Conservation (phyloP, 2,329 filamentous ascomycete genomes). For the Beauveria varroae region DNA sequence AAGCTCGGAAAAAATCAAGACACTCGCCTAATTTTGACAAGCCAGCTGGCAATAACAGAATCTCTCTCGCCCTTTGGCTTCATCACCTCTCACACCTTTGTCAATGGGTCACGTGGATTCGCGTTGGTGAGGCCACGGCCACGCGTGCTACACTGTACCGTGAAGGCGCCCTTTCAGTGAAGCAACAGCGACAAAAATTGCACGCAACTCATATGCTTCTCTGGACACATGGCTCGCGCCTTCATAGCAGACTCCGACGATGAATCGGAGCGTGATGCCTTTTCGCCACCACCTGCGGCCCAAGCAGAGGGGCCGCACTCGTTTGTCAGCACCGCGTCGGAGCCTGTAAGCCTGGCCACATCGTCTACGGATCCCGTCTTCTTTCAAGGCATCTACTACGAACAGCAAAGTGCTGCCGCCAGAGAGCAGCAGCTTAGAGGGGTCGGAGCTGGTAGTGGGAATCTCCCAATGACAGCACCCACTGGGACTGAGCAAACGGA, state of each 20-base stretch:
- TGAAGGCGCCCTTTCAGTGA: neutral
- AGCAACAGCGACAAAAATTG: neutral
- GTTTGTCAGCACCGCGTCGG: neutral
- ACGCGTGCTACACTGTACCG: neutral
- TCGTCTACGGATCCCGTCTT: constrained; percentile 41
- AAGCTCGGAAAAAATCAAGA: no score
- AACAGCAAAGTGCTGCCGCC: constrained; percentile 35
- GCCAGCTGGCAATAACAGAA: no score
- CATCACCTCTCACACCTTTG: neutral
- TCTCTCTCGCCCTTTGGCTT: no score
- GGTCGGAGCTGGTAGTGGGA: neutral
- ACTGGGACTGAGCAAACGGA: constrained; percentile 5
- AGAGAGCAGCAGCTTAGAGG: neutral
- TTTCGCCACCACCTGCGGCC: constrained; percentile 14
- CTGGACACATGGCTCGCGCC: constrained; percentile 15
- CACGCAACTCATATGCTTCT: neutral
- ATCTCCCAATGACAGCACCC: neutral
- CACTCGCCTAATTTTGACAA: no score
- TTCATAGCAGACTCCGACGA: constrained; percentile 34
- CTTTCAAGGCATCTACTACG: constrained; percentile 40
- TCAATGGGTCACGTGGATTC: neutral
- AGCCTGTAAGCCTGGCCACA: constrained; percentile 19
- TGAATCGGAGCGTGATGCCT: constrained; percentile 22
- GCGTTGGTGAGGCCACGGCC: neutral
- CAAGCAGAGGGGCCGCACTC: neutral